Evolutionary conservation across 2,329 filamentous ascomycete species (phyloP), one percentile per base, ranked within the genome.

Genomic region (Botrytis elliptica): DNA sequence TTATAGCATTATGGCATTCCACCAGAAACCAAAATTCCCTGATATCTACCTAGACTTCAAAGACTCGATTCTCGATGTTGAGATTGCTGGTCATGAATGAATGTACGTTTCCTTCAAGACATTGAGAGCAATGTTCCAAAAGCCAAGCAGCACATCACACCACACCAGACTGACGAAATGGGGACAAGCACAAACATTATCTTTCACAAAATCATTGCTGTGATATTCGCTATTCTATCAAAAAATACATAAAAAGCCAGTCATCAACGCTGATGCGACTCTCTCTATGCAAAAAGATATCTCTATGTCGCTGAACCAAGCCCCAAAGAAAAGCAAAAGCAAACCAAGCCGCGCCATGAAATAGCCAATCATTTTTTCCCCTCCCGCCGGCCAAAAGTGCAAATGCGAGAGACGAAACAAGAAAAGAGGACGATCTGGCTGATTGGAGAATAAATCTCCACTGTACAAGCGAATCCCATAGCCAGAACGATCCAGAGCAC

Each of bases 221-320:
- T 57, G 49, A 55, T 57, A 68, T 42, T 42, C 49, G 36, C 36
- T 42, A 7, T 68, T 57, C 49, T 68, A 68, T n/a, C 52, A 57
- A 42, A 42, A 67, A 57, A 68, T 33, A 4, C 36, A 33, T n/a
- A 57, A 57, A 55, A 22, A n/a, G 49, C 49, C 49, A 52, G 49
- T 12, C 66, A 36, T n/a, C 66, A 68, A 6, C 49, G 66, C 66
- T 42, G 49, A 68, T 42, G 66, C 40, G 36, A 16, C 42, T 57
- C 52, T 57, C 42, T 46, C 66, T 68, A 57, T 68, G 49, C 49
- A 68, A 68, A 38, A 25, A 57, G 36, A 57, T 14, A 42, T 68
- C 66, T 68, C 66, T 68, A 68, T 68, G n/a, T n/a, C 25, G 25
- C n/a, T 55, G 49, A 55, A 40, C 36, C 25, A 57, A 57, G 25